phyloP scores from a whole-genome alignment of 257 asterid species.

The Solanum gracilifrons region DNA sequence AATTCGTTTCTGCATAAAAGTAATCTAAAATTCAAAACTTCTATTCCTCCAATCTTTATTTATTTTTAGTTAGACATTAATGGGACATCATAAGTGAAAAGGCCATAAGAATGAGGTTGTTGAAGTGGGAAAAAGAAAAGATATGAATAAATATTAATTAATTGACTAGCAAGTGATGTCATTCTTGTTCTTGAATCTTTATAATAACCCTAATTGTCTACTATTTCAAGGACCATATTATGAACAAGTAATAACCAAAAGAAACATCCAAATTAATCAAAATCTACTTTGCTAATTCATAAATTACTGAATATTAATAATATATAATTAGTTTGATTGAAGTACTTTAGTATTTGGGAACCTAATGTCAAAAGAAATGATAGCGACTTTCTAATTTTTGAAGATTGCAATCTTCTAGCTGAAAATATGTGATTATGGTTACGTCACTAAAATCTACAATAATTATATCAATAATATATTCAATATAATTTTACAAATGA shows the following conservation, averaged over 20 bases:
- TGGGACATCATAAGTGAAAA: neutral
- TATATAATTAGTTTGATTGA: neutral
- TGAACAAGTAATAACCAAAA: neutral
- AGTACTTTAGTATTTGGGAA: neutral
- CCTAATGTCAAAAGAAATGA: neutral
- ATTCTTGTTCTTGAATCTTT: neutral
- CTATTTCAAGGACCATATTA: neutral
- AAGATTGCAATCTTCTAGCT: neutral
- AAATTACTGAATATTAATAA: neutral
- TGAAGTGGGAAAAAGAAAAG: neutral
- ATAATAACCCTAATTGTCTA: neutral
- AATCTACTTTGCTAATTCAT: neutral
- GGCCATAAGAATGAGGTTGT: neutral
- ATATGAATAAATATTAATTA: neutral
- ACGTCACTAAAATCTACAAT: neutral
- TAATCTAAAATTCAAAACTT: neutral
- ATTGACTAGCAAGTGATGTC: neutral
- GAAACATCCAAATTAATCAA: neutral
- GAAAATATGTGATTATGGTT: neutral
- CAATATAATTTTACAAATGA: neutral
- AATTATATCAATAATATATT: neutral
- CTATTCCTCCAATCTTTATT: neutral
- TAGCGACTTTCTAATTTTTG: neutral
- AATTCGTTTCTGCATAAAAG: neutral
- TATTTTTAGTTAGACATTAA: neutral